A percentile compares a stretch with the other conserved stretches of the same genome.
Conservation (phyloP, 345 rosid genomes). For the Acer campestre region DNA sequence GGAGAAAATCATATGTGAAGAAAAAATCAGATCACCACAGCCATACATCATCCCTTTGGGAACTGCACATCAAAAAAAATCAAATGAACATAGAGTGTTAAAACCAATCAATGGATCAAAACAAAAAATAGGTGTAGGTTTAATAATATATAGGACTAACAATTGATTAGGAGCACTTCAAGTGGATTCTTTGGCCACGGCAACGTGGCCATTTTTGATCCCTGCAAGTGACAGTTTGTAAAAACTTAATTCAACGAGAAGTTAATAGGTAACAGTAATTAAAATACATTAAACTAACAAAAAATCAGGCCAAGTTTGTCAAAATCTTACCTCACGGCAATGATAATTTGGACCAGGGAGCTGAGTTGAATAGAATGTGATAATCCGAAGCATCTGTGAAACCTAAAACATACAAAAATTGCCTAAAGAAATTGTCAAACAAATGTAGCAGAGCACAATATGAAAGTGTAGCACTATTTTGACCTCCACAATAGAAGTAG, state of each 20-base stretch:
- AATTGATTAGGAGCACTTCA: constrained; percentile 66
- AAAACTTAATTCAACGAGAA: background rate
- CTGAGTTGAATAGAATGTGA: constrained; percentile 86
- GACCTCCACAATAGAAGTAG: background rate
- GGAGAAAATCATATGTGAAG: constrained; percentile 89
- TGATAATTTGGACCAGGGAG: constrained; percentile 91
- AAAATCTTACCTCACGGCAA: constrained; percentile 65
- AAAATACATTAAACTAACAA: background rate
- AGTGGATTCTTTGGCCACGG: constrained; percentile 59
- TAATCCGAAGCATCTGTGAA: constrained; percentile 67
- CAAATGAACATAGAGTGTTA: constrained; percentile 15
- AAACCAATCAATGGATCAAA: background rate
- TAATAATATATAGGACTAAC: constrained; percentile 35
- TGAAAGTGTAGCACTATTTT: background rate
- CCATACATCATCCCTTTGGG: constrained; percentile 69
- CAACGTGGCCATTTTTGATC: constrained; percentile 69
- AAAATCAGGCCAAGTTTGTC: background rate
- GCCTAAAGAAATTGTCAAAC: constrained; percentile 15
- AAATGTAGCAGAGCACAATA: background rate
- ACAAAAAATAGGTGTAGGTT: background rate
- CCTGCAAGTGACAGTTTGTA: constrained; percentile 40
- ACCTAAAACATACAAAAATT: constrained; percentile 40
- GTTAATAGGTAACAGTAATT: background rate
- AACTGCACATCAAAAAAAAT: constrained; percentile 50
- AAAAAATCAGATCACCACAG: constrained; percentile 90